These are phyloP conservation scores for Geotrichum australiense DNA, from an alignment of 1,139 yeast genomes.

Conservation along the genomic window DNA sequence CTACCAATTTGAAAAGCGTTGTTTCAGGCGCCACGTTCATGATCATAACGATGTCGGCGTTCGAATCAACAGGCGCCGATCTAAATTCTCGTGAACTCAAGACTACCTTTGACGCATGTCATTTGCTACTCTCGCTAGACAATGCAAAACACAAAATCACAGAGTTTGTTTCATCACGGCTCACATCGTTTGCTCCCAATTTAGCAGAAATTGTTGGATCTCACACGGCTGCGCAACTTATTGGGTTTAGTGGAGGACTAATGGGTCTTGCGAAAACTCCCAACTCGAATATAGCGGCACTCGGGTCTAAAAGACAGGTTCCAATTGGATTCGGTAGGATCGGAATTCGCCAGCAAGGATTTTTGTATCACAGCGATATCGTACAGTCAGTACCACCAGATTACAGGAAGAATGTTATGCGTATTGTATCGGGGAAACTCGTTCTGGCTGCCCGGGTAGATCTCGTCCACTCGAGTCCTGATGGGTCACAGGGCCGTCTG, in stretches of 20 bases:
- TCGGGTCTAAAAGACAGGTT: conserved; percentile 59
- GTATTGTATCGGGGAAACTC: conserved; percentile 74
- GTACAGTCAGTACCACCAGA: conserved; percentile 47
- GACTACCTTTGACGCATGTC: conserved; percentile 43
- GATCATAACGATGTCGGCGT: conserved; percentile 68
- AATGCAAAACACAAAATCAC: conserved; percentile 43
- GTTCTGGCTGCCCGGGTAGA: conserved; percentile 84
- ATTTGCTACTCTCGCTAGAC: conserved; percentile 43
- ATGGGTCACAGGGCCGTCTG: conserved; percentile 51
- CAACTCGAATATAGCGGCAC: conserved; percentile 72
- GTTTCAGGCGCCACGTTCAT: conserved; percentile 59
- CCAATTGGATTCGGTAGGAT: conserved; percentile 39
- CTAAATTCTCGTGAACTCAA: conserved; percentile 38
- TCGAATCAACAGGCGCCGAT: conserved; percentile 37
- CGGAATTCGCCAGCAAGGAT: conserved; percentile 58
- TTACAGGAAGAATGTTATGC: conserved; percentile 59
- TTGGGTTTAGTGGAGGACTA: conserved; percentile 67
- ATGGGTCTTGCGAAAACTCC: conserved; percentile 65
- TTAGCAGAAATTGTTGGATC: conserved; percentile 67
- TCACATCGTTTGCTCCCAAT: conserved; percentile 71
- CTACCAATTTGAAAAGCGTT: conserved; percentile 36
- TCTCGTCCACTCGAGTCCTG: conserved; percentile 36
- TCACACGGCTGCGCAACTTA: conserved; percentile 62
- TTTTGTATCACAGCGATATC: conserved; percentile 35
- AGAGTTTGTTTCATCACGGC: conserved; percentile 49